Evolutionary conservation across 2,329 filamentous ascomycete species (phyloP).

Genomic region (Lithohypha guttulata): DNA sequence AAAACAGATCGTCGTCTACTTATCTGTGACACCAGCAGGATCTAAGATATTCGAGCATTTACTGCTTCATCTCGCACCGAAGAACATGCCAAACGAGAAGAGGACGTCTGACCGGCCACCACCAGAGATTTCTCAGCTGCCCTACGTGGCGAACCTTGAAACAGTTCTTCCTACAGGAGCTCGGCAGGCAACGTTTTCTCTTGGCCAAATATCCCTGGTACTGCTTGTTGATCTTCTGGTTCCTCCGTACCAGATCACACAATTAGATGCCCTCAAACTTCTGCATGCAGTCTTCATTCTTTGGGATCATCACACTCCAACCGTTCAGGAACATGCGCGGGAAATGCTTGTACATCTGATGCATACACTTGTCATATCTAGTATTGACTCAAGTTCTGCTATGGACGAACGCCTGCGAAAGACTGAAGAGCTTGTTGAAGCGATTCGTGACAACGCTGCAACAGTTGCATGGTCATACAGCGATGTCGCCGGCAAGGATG

Average conservation of each 20-base stretch:
- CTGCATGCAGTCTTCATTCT: slow-evolving; percentile 86
- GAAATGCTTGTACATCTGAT: slow-evolving; percentile 98
- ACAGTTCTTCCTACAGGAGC: slow-evolving; percentile 73
- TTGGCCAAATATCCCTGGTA: slow-evolving; percentile 87
- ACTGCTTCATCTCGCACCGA: slow-evolving; percentile 79
- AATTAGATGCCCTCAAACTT: slow-evolving; percentile 72
- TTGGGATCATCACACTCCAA: slow-evolving; percentile 92
- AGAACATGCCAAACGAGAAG: slow-evolving; percentile 91
- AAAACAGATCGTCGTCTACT: slow-evolving; percentile 94
- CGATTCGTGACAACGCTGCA: slow-evolving; percentile 70
- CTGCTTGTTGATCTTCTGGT: slow-evolving; percentile 94
- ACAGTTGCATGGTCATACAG: slow-evolving; percentile 90
- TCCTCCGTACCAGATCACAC: slow-evolving; percentile 67
- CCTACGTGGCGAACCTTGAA: slow-evolving; percentile 78
- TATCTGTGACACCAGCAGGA: slow-evolving; percentile 75
- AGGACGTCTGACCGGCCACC: slow-evolving; percentile 59
- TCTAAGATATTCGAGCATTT: slow-evolving; percentile 92
- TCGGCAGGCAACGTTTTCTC: slow-evolving; percentile 82
- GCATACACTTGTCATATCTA: slow-evolving; percentile 81
- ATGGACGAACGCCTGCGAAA: slow-evolving; percentile 56
- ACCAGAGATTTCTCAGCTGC: slow-evolving; percentile 53
- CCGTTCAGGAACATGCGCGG: slow-evolving; percentile 91
- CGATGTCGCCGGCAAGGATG: slow-evolving; percentile 69
- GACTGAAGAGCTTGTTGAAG: slow-evolving; percentile 75
- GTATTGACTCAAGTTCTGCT: slow-evolving; percentile 49